Conservation (phyloP, 441 rosid genomes). For the Rhodomyrtus psidioides region DNA sequence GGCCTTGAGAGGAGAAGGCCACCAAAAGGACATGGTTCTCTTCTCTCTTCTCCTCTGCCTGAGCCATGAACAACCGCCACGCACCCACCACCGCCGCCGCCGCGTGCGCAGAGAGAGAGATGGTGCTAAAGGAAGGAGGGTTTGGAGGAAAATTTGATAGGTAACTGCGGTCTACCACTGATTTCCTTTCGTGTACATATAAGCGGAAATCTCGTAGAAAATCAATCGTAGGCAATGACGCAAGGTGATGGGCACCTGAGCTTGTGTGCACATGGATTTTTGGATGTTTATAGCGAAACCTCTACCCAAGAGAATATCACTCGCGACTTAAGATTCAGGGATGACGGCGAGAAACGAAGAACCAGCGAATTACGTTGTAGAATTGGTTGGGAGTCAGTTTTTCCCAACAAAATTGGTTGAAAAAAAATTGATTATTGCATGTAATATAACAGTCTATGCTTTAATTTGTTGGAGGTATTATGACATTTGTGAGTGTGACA, state of each 20-base stretch:
- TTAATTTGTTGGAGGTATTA: neutral
- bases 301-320: neutral
- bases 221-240: neutral
- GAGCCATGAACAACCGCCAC: neutral
- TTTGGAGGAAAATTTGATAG: neutral
- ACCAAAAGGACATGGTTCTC: slow-evolving; percentile 23
- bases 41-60: neutral
- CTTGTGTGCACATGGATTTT: neutral
- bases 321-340: neutral
- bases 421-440: neutral
- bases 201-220: neutral
- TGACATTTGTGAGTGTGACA: neutral
- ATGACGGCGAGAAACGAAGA: neutral
- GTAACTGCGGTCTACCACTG: neutral
- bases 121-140: neutral
- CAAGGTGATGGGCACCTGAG: neutral
- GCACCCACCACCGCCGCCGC: neutral
- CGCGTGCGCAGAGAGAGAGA: neutral
- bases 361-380: neutral
- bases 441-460: neutral
- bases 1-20: slow-evolving; percentile 25
- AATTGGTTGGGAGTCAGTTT: neutral
- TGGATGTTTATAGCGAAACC: neutral
- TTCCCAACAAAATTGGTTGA: neutral
- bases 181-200: neutral